Base-by-base conservation (phyloP, 129 eudicot genomes). In the Arctium minus region DNA sequence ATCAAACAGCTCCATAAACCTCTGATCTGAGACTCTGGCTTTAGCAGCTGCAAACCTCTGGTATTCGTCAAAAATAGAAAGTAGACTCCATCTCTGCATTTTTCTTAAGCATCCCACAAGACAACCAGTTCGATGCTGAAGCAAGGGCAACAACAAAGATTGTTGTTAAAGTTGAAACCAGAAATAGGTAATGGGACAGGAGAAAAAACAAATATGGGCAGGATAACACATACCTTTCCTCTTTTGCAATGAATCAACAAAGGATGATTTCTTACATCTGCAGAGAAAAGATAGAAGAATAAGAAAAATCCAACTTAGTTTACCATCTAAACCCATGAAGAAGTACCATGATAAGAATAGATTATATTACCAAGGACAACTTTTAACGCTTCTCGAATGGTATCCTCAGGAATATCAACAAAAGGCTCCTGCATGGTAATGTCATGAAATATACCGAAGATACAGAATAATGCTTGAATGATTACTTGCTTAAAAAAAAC, bases 101-200 rank as follows among this genome's bases (percentile, higher is more conserved):
- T 94, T 94, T 65, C 98, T 92, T 81, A 94, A 83, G 89, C 97
- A 94, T 40, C 98, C 97, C 36, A 94, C 97, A 12, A 94, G 81
- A 76, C 94, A 92, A 27, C 98, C 97, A 12, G 98, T 94, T 76
- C 97, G 98, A 85, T 92, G 98, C 97, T 94, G 92, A 72, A 81
- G 40, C 9, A 86, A 80, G 73, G 27, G 33, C 4, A 75, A 69
- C 10, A 74, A 72, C 3, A 46, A 50, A 7, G 71, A 56, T 78
- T 62, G 32, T 53, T 53, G 73, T 30, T 5, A 69, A 37, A 37
- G 2, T 6, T 13, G 2, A 9, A 64, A 44, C 35, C 4, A 62
- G 10, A 29, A 8, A 65, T 33, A 11, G 13, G 33, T 40, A 30
- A 31, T 79, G 42, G 17, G 62, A 50, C 3, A 22, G 18, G 8